These are phyloP conservation scores for Trametes pubescens DNA, from an alignment of 1,284 basidiomycete species.

Conservation along the genomic window DNA sequence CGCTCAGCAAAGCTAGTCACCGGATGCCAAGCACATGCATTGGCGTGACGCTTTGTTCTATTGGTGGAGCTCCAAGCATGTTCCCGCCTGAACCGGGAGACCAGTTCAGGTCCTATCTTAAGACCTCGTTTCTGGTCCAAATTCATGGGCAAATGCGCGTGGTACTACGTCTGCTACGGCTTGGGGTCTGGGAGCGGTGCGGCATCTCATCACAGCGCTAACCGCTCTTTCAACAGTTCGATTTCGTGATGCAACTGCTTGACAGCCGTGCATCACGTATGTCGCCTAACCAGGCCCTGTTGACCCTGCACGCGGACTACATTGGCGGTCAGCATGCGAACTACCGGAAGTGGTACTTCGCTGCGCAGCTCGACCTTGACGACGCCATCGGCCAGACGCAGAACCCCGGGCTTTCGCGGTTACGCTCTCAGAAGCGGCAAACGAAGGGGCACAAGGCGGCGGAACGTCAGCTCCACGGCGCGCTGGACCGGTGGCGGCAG, in stretches of 20 bases:
- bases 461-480: slow-evolving; percentile 89
- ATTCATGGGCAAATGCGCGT: too few species aligned
- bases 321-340: slow-evolving; percentile 98
- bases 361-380: slow-evolving; percentile 98
- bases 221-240: slow-evolving; percentile 65
- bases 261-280: slow-evolving; percentile 97
- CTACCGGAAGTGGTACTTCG: slow-evolving; percentile 99
- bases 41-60: too few species aligned
- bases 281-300: slow-evolving; percentile 94
- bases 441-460: slow-evolving; percentile 65
- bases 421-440: slow-evolving; percentile 63
- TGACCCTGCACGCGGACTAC: slow-evolving; percentile 98
- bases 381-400: slow-evolving; percentile 95
- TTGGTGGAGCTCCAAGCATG: too few species aligned
- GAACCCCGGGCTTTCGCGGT: slow-evolving; percentile 88
- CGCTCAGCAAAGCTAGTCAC: too few species aligned
- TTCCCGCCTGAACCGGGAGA: too few species aligned
- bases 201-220: slow-evolving; percentile 8
- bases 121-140: too few species aligned
- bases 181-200: too few species aligned
- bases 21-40: too few species aligned
- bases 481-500: slow-evolving; percentile 93
- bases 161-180: too few species aligned
- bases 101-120: too few species aligned
- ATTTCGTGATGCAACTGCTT: slow-evolving; percentile 98